A percentile compares a stretch with the other conserved stretches of the same genome.
These are phyloP conservation scores for Penicillium sclerotigenum DNA, from an alignment of 2,329 filamentous ascomycete species.

Conservation along the genomic window DNA sequence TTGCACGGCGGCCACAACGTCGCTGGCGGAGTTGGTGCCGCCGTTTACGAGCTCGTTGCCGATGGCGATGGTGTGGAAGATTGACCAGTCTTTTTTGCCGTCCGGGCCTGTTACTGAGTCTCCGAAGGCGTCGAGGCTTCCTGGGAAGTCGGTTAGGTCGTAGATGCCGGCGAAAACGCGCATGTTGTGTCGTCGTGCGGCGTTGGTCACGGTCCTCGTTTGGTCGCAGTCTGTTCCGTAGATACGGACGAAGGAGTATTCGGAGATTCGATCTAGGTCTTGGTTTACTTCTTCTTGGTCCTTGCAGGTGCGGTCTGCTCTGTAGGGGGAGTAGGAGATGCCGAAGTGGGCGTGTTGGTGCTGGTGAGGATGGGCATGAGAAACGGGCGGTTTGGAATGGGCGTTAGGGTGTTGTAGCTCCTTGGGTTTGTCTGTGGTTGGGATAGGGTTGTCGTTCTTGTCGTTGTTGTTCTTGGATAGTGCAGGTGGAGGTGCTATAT, in stretches of 20 bases:
- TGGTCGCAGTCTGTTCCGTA: constrained; percentile 81
- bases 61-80: constrained; percentile 68
- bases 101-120: constrained; percentile 50
- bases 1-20: constrained; percentile 58
- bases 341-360: constrained; percentile 37
- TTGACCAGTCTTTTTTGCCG: constrained; percentile 57
- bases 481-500: neutral
- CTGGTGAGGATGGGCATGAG: constrained; percentile 6
- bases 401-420: constrained; percentile 20
- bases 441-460: neutral
- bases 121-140: constrained; percentile 61
- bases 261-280: constrained; percentile 60
- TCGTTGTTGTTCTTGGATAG: neutral
- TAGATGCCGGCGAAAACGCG: constrained; percentile 75
- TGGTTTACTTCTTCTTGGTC: constrained; percentile 57
- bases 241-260: constrained; percentile 65
- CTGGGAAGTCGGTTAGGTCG: constrained; percentile 55
- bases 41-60: constrained; percentile 79
- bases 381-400: constrained; percentile 23
- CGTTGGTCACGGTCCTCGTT: constrained; percentile 59
- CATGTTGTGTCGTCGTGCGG: constrained; percentile 62
- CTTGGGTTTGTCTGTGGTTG: neutral
- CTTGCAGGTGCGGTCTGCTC: constrained; percentile 62
- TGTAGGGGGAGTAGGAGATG: constrained; percentile 60
- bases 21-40: constrained; percentile 50